These are phyloP conservation scores for Phialocephala sp. DNA, from an alignment of 2,329 filamentous ascomycete genomes.

Conservation along the genomic window DNA sequence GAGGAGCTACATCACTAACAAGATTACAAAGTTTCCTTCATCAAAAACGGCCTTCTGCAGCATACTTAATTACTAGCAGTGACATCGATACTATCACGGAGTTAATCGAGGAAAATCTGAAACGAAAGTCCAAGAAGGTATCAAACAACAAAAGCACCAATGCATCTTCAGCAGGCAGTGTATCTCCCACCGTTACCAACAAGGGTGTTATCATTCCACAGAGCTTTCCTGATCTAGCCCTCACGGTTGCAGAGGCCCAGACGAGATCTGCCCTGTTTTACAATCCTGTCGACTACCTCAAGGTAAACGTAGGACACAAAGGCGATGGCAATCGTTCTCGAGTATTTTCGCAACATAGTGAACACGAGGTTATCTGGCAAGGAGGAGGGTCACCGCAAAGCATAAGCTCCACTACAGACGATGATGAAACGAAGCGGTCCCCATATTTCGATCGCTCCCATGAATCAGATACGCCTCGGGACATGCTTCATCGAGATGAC, in stretches of 20 bases:
- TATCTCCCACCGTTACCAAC: constrained; percentile 15
- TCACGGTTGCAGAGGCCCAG: neutral
- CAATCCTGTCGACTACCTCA: constrained; percentile 10
- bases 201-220: constrained; percentile 12
- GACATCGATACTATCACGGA: constrained; percentile 37
- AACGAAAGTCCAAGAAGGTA: constrained; percentile 9
- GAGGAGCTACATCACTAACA: constrained; percentile 5
- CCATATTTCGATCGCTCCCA: constrained; percentile 5
- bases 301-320: constrained; percentile 6
- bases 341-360: constrained; percentile 21
- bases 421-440: constrained; percentile 16
- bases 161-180: neutral
- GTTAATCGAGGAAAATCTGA: constrained; percentile 30
- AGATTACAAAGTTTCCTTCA: neutral
- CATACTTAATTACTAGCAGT: constrained; percentile 35
- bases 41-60: constrained; percentile 17
- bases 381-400: constrained; percentile 18
- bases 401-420: constrained; percentile 18
- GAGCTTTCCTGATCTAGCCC: neutral
- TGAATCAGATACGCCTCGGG: constrained; percentile 3
- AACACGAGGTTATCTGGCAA: constrained; percentile 39
- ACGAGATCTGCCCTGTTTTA: neutral
- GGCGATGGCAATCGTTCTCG: constrained; percentile 8
- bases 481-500: neutral
- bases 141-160: constrained; percentile 7